Base-by-base conservation (phyloP, 768 basidiomycete genomes). In the Wakefieldia striispora region DNA sequence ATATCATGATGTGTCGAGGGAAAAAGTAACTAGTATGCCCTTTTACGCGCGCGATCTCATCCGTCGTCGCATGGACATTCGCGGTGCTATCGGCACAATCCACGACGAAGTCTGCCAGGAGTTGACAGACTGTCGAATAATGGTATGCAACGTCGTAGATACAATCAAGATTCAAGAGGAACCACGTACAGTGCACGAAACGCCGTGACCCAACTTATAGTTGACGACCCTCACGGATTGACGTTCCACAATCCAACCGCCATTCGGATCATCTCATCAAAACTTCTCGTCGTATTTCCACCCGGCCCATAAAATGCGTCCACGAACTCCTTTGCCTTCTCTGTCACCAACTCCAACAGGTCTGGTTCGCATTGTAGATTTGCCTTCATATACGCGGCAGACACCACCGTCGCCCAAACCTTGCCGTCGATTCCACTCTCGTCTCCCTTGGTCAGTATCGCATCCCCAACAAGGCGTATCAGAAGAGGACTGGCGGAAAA, bases 331-430 rank as follows among this genome's bases (percentile, higher is more conserved):
- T 53, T 50, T 6, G 73, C 67, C 59, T 82, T 81, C 17, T 59
- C 69, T 24, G 65, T 42, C 45, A 80, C 50, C 46, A 75, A 65
- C 1, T 75, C 71, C 55, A 76, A 50, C 23, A 81, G 50, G 21
- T 80, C 75, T 19, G 64, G 73, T 10, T 65, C 67, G 7, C 46
- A 45, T 26, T 58, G 52, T 19, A 80, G 52, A 31, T 69, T 65
- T 35, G 56, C 71, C 53, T 64, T 57, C 59, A 83, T 55, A 49
- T 72, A 83, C 1, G 76, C 80, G 21, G 74, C 63, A 8, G 69
- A 72, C 16, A 81, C 62, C 5, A 70, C 70, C 3, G 80, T 82
- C 26, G 75, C 70, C 81, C 81, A 83, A 9, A 75, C 51, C 10
- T 43, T 64, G 19, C 45, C 59, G 39, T 74, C 72, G 7, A 70